Evolutionary conservation across 2,329 filamentous ascomycete genomes (phyloP), one percentile per base, ranked within the genome.

Genomic region (Claviceps sp.): DNA sequence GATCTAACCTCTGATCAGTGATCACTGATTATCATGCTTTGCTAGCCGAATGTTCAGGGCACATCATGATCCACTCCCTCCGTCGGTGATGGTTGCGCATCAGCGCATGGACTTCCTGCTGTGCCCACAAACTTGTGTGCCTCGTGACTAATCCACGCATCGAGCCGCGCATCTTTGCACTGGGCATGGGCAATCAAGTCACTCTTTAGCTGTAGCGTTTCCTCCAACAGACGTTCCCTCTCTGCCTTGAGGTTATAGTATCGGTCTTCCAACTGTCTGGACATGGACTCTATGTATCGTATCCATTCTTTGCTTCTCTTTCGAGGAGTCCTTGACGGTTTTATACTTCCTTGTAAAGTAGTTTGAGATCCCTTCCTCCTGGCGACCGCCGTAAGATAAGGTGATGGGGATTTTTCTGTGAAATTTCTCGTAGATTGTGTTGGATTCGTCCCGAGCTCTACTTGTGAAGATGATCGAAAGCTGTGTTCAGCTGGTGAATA

Each of bases 81-180:
- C n/a, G 26, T 47, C 9, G 49, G 30, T 5, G 20, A 44, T 24
- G 7, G 18, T 3, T 44, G 41, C n/a, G 9, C 30, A 37, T 47
- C 26, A 37, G n/a, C 16, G 14, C 11, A 47, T 18, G 45, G 14
- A n/a, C n/a, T 26, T n/a, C 34, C 26, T 16, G 49, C 20, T 20
- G 26, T 14, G 16, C 41, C 8, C 16, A 43, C 49, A 18, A 50
- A 50, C 38, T 45, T 50, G 38, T 30, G 26, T 22, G 49, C 49
- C 30, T 50, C 49, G 41, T 43, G 45, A 34, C 24, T 43, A 34
- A 50, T 50, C 49, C 49, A 50, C 24, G 49, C 49, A 18, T 50
- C 49, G 5, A 50, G 38, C 9, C 42, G 38, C 5, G 38, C 26
- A 34, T 50, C 49, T 8, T 26, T 18, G 22, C 49, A 50, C 14